phyloP scores from a whole-genome alignment of 768 basidiomycete genomes.

The Calvatia gigantea region DNA sequence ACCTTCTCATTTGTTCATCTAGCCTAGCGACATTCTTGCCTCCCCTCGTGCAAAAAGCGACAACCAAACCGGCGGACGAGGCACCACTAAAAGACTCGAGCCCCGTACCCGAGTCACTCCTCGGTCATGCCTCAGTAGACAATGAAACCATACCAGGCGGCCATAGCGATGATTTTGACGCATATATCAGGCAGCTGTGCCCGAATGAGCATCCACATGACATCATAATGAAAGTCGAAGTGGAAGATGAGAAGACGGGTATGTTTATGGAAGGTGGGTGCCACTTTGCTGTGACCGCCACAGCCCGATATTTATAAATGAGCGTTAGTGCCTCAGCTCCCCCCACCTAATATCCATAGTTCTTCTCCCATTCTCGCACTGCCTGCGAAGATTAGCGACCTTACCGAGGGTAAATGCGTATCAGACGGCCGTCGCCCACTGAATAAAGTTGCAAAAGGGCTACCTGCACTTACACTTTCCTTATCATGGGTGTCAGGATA shows the following conservation, averaged over 20 bases:
- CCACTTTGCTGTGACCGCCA: not conserved
- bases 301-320: not conserved
- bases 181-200: slow-evolving; percentile 29
- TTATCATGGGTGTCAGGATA: slow-evolving; percentile 65
- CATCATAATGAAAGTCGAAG: slow-evolving; percentile 49
- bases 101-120: slow-evolving; percentile 6
- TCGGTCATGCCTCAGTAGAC: slow-evolving; percentile 12
- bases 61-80: not conserved
- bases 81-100: not conserved
- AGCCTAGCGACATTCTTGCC: slow-evolving; percentile 39
- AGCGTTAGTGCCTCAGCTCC: slow-evolving; percentile 50
- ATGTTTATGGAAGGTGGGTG: slow-evolving; percentile 55
- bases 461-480: slow-evolving; percentile 53
- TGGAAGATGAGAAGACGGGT: slow-evolving; percentile 50
- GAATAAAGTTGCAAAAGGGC: slow-evolving; percentile 50
- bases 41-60: slow-evolving; percentile 22
- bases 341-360: slow-evolving; percentile 47
- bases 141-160: not conserved
- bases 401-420: not conserved
- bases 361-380: slow-evolving; percentile 28
- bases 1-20: not conserved
- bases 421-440: slow-evolving; percentile 30
- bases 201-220: slow-evolving; percentile 20
- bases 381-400: slow-evolving; percentile 18
- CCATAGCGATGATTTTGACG: slow-evolving; percentile 23